A percentile compares a stretch with the other conserved stretches of the same genome.
Evolutionary conservation across 768 basidiomycete species (phyloP).

Genomic region (Imleria badia): DNA sequence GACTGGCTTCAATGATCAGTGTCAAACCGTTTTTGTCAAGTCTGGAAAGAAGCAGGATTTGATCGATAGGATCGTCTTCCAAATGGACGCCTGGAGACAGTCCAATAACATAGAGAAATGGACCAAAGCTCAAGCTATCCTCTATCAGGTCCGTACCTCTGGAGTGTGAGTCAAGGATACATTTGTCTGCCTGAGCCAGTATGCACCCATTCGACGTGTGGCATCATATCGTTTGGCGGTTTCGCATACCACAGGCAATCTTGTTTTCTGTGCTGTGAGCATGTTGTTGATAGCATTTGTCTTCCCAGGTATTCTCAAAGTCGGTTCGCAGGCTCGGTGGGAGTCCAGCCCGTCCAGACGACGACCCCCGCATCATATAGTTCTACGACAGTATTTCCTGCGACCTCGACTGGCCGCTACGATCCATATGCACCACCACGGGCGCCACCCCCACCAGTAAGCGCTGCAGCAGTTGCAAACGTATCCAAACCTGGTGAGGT

Average conservation of each 20-base stretch:
- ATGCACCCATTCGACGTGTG: constrained; percentile 10
- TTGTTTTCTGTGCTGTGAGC: constrained; percentile 1
- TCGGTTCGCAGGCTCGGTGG: constrained; percentile 25
- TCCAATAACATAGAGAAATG: constrained; percentile 62
- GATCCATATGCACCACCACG: constrained; percentile 69
- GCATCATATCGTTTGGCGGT: constrained; percentile 7
- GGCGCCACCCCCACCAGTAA: constrained; percentile 37
- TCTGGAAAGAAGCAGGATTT: constrained; percentile 87
- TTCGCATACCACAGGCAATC: constrained; percentile 6
- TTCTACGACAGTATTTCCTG: constrained; percentile 23
- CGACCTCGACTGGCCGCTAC: constrained; percentile 45
- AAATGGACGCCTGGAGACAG: constrained; percentile 61
- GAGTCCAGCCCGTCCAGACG: constrained; percentile 26
- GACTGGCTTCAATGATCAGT: constrained; percentile 75
- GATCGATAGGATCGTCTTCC: constrained; percentile 67
- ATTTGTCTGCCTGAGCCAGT: constrained; percentile 11
- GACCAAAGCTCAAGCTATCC: constrained; percentile 63
- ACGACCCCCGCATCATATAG: constrained; percentile 20
- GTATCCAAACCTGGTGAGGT: constrained; percentile 29
- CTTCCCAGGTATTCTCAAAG: constrained; percentile 28
- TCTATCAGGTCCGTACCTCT: constrained; percentile 61
- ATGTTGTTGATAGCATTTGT: constrained; percentile 17
- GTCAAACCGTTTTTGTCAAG: constrained; percentile 63
- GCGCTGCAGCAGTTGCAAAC: constrained; percentile 34
- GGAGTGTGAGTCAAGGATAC: constrained; percentile 59